Conservation (phyloP, 2,329 filamentous ascomycete genomes). For the Pseudogymnoascus sp. region DNA sequence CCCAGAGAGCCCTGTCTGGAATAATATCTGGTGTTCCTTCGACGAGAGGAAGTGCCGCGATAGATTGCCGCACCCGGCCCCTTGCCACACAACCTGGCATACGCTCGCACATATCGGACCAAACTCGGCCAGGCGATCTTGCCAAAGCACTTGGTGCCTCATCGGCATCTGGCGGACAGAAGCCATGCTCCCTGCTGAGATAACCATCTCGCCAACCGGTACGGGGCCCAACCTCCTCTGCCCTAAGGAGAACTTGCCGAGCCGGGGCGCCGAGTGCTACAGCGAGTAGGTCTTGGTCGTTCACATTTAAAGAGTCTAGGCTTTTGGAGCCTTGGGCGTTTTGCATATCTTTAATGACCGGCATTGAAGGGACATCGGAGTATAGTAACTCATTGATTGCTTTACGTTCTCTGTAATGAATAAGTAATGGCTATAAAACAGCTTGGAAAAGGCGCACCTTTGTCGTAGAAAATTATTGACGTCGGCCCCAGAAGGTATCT, state of each 20-base stretch:
- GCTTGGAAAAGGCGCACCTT: slow-evolving; percentile 25
- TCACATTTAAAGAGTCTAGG: slow-evolving; percentile 40
- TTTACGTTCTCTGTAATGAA: slow-evolving; percentile 33
- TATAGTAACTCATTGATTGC: slow-evolving; percentile 22
- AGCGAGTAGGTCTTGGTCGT: slow-evolving; percentile 42
- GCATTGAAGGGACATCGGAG: slow-evolving; percentile 20
- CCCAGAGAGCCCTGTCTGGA: slow-evolving; percentile 45
- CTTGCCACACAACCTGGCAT: slow-evolving; percentile 44
- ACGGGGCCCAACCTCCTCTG: slow-evolving; percentile 41
- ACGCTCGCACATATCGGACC: slow-evolving; percentile 45
- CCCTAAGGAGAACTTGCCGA: slow-evolving; percentile 44
- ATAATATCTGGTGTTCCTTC: slow-evolving; percentile 42
- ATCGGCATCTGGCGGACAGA: slow-evolving; percentile 43
- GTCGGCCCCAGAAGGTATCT: slow-evolving; percentile 38
- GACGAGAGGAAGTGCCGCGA: slow-evolving; percentile 40
- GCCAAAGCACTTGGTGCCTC: slow-evolving; percentile 39
- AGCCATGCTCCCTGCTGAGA: slow-evolving; percentile 43
- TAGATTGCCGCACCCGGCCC: slow-evolving; percentile 42
- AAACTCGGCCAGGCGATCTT: slow-evolving; percentile 42
- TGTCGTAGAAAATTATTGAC: slow-evolving; percentile 39
- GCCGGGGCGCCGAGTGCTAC: slow-evolving; percentile 46
- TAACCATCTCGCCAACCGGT: slow-evolving; percentile 48
- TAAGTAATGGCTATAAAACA: slow-evolving; percentile 6
- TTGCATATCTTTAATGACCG: slow-evolving; percentile 39
- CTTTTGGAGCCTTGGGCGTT: slow-evolving; percentile 36